Conservation (phyloP, 768 basidiomycete genomes). For the Rickenella mellea region DNA sequence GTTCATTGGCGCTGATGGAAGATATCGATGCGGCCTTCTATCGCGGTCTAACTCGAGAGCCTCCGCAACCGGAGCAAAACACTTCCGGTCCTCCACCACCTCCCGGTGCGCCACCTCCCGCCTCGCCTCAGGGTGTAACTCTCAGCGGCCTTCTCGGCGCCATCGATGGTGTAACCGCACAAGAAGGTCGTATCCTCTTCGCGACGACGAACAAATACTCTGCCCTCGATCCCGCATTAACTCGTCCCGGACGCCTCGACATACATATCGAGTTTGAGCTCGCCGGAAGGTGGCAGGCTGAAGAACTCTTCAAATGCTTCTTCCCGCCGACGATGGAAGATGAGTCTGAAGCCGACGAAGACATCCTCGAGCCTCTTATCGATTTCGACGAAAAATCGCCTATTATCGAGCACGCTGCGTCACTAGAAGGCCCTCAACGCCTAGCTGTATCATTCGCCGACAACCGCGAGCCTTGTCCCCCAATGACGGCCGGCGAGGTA, state of each 20-base stretch:
- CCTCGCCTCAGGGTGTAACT: slow-evolving; percentile 25
- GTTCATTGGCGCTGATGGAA: slow-evolving; percentile 73
- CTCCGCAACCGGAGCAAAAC: slow-evolving; percentile 4
- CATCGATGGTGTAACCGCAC: slow-evolving; percentile 71
- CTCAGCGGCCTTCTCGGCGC: slow-evolving; percentile 71
- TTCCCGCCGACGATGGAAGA: slow-evolving; percentile 37
- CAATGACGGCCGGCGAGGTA: slow-evolving; percentile 30
- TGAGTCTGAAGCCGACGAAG: slow-evolving; percentile 9
- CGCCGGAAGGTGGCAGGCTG: slow-evolving; percentile 61
- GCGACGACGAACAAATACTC: slow-evolving; percentile 72
- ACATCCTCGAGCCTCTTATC: no score
- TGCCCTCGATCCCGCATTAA: slow-evolving; percentile 63
- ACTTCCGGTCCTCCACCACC: neutral
- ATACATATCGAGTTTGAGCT: slow-evolving; percentile 67
- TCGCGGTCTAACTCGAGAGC: slow-evolving; percentile 28
- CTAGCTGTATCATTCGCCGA: slow-evolving; percentile 5
- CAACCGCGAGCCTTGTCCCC: slow-evolving; percentile 26
- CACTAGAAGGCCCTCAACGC: neutral
- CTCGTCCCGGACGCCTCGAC: slow-evolving; percentile 75
- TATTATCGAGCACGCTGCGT: slow-evolving; percentile 10
- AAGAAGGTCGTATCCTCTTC: slow-evolving; percentile 75
- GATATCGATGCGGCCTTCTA: slow-evolving; percentile 76
- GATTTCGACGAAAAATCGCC: slow-evolving; percentile 18
- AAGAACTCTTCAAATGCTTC: slow-evolving; percentile 58
- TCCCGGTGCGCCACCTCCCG: neutral